Conservation (phyloP, 208 protist species). For the Trichomonas tenax region DNA sequence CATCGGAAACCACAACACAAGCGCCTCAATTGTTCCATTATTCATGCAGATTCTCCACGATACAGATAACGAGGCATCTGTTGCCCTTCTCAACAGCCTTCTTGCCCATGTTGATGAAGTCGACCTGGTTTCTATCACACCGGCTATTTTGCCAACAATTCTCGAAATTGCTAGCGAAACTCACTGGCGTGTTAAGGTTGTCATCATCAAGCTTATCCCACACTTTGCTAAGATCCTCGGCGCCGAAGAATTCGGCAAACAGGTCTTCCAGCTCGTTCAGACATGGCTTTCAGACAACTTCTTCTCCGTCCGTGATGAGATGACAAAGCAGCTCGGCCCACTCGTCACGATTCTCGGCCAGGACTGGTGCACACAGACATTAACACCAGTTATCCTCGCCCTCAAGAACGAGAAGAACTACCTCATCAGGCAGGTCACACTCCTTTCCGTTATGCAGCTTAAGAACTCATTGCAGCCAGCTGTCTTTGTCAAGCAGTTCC, state of each 20-base stretch:
- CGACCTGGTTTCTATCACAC: background rate
- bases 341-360: background rate
- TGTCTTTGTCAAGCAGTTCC: background rate
- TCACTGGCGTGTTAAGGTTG: conserved; percentile 12
- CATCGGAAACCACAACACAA: background rate
- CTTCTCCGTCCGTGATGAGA: background rate
- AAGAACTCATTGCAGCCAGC: background rate
- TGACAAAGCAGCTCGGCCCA: background rate
- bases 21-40: background rate
- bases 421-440: background rate
- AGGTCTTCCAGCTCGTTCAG: background rate
- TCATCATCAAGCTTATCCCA: conserved; percentile 15
- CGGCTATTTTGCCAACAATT: background rate
- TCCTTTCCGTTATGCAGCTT: background rate
- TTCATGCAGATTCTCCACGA: background rate
- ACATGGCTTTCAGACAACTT: background rate
- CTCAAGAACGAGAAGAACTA: background rate
- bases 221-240: background rate
- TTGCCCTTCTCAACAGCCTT: background rate
- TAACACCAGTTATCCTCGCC: background rate
- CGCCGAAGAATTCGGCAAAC: background rate
- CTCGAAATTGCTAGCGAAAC: background rate
- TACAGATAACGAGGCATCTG: background rate
- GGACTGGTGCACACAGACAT: background rate
- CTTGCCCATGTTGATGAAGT: background rate